Evolutionary conservation across 2,329 filamentous ascomycete species (phyloP), one percentile per base, ranked within the genome.

Genomic region (Cladosporium sphaerospermum): DNA sequence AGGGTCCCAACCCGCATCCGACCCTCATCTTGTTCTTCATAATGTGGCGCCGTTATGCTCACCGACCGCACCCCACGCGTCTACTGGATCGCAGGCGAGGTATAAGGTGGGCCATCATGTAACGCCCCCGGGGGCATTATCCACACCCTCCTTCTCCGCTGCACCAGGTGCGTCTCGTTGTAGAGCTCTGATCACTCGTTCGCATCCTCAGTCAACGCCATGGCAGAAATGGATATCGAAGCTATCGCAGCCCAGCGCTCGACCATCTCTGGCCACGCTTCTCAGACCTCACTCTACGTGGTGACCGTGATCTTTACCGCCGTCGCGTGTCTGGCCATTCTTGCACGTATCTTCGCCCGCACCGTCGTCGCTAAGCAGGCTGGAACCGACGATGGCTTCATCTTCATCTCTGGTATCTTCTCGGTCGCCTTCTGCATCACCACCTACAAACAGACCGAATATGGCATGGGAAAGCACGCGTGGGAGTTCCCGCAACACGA

Each of bases 391-490:
- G 48, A 51, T 51, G 48, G 31, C 18, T 37, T 44, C 16, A 51
- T 51, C 40, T 37, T 44, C 18, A 36, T 44, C 13, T 40, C 48
- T 7, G 48, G 48, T 13, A 14, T 51, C 31, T 37, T 51, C n/a
- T 51, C 48, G 13, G 44, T 51, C 19, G 48, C 32, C 9, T 51
- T 51, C 48, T 51, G 48, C 40, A 51, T 51, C 40, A 51, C 48
- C 5, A 51, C 48, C 31, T 51, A 51, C 48, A 51, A 51, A 19
- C 48, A 51, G 32, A 51, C 48, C 13, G 48, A 51, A n/a, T 44
- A 43, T 14, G 48, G 48, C 32, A 51, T 51, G 48, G 48, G 48
- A 9, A 51, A 51, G 40, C 48, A 51, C 14, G 42, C 42, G 2
- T 51, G 48, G 48, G 32, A 51, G 9, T 51, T 51, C n/a, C 40